These are phyloP conservation scores for Haematococcus lacustris DNA, from an alignment of 139 green algal species.

Conservation along the genomic window DNA sequence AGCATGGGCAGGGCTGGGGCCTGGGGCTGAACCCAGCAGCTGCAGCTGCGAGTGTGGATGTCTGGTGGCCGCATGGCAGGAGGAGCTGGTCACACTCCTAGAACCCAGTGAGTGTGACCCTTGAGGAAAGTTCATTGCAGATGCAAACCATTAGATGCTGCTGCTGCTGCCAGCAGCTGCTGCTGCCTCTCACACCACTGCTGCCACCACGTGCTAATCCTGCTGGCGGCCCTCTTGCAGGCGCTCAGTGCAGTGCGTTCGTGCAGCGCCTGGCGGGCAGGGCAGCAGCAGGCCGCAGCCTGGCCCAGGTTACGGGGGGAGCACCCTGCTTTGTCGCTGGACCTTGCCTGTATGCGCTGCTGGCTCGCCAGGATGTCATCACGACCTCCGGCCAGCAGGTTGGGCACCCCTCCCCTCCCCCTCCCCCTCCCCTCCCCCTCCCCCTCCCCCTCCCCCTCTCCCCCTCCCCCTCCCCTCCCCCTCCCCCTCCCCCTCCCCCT, in stretches of 20 bases:
- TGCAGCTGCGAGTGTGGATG: background rate
- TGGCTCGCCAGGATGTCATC: background rate
- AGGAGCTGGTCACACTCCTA: conserved; percentile 1
- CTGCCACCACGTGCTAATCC: background rate
- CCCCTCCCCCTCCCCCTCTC: too few species aligned
- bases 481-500: too few species aligned
- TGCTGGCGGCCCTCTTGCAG: background rate
- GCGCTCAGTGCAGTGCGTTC: background rate
- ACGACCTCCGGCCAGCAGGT: background rate
- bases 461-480: too few species aligned
- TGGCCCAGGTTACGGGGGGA: background rate
- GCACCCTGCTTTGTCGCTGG: background rate
- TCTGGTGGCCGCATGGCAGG: conserved; percentile 1
- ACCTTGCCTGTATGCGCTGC: background rate
- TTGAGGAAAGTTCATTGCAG: background rate
- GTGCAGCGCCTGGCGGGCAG: background rate
- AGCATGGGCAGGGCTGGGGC: too few species aligned
- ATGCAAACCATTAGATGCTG: background rate
- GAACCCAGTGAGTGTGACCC: conserved; percentile 2
- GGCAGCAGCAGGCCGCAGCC: background rate
- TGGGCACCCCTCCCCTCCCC: too few species aligned
- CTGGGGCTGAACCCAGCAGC: too few species aligned
- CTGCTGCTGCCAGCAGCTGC: background rate
- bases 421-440: too few species aligned
- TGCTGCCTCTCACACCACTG: background rate